Conservation (phyloP, 768 basidiomycete species). For the Termitomyces sp. region DNA sequence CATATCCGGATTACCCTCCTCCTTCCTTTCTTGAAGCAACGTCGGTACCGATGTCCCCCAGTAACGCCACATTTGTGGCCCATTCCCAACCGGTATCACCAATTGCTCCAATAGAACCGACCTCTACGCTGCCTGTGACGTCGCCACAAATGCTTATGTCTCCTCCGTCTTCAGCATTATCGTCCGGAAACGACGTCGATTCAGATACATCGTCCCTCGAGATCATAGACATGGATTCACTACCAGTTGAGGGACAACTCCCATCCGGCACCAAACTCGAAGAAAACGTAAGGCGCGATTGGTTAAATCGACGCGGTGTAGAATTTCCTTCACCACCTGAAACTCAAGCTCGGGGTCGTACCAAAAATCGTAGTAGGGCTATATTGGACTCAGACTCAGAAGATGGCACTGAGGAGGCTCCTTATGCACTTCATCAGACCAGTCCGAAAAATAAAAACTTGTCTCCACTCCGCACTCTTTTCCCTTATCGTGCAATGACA, state of each 20-base stretch:
- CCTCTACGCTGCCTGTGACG: constrained; percentile 9
- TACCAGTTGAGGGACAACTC: constrained; percentile 34
- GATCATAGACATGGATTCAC: constrained; percentile 48
- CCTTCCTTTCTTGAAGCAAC: constrained; percentile 76
- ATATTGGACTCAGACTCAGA: constrained; percentile 30
- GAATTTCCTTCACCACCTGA: constrained; percentile 30
- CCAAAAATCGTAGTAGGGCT: constrained; percentile 28
- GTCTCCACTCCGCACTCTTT: constrained; percentile 47
- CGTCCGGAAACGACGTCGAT: constrained; percentile 7
- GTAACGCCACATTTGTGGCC: constrained; percentile 37
- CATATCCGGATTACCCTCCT: constrained; percentile 66
- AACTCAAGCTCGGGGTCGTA: constrained; percentile 26
- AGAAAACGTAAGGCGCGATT: constrained; percentile 37
- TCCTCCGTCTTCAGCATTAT: background rate
- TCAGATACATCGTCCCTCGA: constrained; percentile 39
- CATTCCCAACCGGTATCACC: constrained; percentile 17
- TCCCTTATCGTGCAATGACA: constrained; percentile 36
- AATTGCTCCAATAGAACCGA: constrained; percentile 3
- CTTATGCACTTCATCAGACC: constrained; percentile 14
- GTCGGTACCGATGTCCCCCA: constrained; percentile 39
- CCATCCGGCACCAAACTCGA: constrained; percentile 39
- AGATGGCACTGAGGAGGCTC: constrained; percentile 14
- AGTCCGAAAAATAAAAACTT: constrained; percentile 38
- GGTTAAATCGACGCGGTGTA: constrained; percentile 28
- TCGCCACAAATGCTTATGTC: constrained; percentile 6